phyloP scores from a whole-genome alignment of 2,329 filamentous ascomycete genomes.

The Aspergillus transmontanensis region DNA sequence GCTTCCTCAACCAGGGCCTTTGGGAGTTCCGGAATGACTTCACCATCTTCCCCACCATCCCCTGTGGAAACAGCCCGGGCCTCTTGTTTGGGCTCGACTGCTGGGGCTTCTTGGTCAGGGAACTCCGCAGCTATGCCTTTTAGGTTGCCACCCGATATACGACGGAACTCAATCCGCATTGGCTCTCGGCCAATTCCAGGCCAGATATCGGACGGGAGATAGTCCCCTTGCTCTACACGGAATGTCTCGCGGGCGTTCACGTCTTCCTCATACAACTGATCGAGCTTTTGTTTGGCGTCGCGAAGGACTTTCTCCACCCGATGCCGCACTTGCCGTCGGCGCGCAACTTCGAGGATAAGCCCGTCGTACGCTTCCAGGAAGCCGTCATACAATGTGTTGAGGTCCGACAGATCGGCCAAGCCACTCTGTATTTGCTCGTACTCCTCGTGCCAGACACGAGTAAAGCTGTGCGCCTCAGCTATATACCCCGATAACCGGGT shows the following conservation, averaged over 20 bases:
- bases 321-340: conserved; percentile 72
- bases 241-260: conserved; percentile 74
- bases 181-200: conserved; percentile 66
- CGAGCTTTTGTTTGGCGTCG: conserved; percentile 75
- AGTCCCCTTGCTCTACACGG: conserved; percentile 79
- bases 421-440: conserved; percentile 68
- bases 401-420: conserved; percentile 73
- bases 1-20: conserved; percentile 47
- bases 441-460: conserved; percentile 70
- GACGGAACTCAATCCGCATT: conserved; percentile 49
- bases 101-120: conserved; percentile 11
- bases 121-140: conserved; percentile 23
- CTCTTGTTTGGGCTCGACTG: conserved; percentile 12
- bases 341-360: conserved; percentile 78
- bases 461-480: conserved; percentile 50
- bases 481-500: conserved; percentile 61
- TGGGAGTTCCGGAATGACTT: conserved; percentile 47
- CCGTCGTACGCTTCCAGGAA: conserved; percentile 84
- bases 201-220: conserved; percentile 86
- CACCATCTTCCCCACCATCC: conserved; percentile 28
- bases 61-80: conserved; percentile 5
- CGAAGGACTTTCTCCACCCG: conserved; percentile 73
- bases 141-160: conserved; percentile 38
- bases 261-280: conserved; percentile 75
- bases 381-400: conserved; percentile 81